phyloP scores from a whole-genome alignment of 768 basidiomycete species.

The Auricularia sp. region DNA sequence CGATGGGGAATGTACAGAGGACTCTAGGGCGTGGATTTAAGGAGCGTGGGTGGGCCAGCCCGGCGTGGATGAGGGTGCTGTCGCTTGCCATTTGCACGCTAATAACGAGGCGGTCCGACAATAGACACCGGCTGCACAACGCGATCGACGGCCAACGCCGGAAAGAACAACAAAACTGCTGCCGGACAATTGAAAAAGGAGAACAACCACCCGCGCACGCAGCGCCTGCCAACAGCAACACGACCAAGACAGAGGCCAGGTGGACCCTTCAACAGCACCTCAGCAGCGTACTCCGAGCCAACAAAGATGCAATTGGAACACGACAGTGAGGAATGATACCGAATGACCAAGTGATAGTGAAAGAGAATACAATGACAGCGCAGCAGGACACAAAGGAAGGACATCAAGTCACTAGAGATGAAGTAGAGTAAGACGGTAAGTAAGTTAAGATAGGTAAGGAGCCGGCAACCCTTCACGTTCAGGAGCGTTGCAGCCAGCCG shows the following conservation, averaged over 20 bases:
- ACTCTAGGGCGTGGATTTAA: background rate
- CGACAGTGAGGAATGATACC: too few species aligned
- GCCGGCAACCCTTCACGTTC: too few species aligned
- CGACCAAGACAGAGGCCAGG: too few species aligned
- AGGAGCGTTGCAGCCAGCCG: constrained; percentile 53
- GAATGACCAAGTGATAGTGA: background rate
- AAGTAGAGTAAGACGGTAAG: background rate
- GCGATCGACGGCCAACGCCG: background rate
- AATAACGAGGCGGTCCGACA: too few species aligned
- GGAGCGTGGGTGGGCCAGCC: background rate
- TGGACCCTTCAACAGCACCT: too few species aligned
- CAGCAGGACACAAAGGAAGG: background rate
- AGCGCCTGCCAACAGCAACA: too few species aligned
- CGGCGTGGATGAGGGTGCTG: too few species aligned
- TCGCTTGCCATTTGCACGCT: too few species aligned
- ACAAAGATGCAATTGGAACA: too few species aligned
- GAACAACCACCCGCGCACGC: background rate
- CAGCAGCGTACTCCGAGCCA: background rate
- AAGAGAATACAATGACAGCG: background rate
- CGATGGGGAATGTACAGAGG: too few species aligned
- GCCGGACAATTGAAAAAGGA: background rate
- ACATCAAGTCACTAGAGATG: background rate
- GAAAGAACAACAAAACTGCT: background rate
- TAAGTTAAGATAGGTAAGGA: too few species aligned
- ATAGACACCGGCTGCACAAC: background rate